Evolutionary conservation across 768 basidiomycete species (phyloP).

Genomic region (Boletus edulis): DNA sequence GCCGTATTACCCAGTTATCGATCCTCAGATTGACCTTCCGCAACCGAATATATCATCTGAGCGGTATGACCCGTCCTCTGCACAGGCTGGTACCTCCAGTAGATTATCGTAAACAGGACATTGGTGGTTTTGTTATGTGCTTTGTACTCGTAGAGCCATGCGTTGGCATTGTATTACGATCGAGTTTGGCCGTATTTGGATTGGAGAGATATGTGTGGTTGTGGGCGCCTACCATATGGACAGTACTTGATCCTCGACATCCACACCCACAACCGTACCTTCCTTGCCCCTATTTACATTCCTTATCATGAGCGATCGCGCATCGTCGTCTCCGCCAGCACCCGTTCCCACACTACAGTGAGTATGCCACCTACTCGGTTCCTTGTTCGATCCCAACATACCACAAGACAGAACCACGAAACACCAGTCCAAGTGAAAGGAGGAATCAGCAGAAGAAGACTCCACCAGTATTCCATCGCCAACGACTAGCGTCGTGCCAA

Average conservation of each 20-base stretch:
- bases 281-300: slow-evolving; percentile 22
- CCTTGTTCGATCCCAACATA: slow-evolving; percentile 3
- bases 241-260: too few species aligned
- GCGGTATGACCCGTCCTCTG: slow-evolving; percentile 29
- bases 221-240: neutral
- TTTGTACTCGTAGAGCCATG: neutral
- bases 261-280: too few species aligned
- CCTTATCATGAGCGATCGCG: slow-evolving; percentile 32
- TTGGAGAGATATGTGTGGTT: neutral
- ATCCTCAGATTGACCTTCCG: slow-evolving; percentile 34
- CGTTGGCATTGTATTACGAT: neutral
- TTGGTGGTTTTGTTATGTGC: neutral
- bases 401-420: slow-evolving; percentile 14
- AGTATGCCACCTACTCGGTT: neutral
- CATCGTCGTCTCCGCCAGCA: neutral
- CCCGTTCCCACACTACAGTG: slow-evolving; percentile 12
- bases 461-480: slow-evolving; percentile 3
- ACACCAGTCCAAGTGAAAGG: slow-evolving; percentile 9
- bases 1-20: slow-evolving; percentile 40
- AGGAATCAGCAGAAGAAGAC: slow-evolving; percentile 2
- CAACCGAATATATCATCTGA: slow-evolving; percentile 34
- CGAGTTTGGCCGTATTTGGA: slow-evolving; percentile 5
- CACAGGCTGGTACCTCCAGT: slow-evolving; percentile 5
- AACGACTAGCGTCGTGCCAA: neutral
- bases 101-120: slow-evolving; percentile 12